Conservation (phyloP, 192 early-diverging fungal species). For the Linnemannia hyalina region DNA sequence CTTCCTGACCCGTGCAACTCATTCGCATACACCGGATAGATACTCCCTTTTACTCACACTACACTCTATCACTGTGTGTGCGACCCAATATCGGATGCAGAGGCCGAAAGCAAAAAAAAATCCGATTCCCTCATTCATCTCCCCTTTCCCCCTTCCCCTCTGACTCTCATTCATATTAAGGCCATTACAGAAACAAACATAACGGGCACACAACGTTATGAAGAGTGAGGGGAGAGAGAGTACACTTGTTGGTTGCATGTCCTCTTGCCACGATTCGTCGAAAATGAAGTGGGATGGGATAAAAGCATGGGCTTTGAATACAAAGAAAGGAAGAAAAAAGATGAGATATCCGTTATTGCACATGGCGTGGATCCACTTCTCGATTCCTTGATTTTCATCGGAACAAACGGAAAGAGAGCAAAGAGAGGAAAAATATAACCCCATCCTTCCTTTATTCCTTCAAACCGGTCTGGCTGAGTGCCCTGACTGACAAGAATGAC, state of each 20-base stretch:
- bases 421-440: not conserved
- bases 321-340: not conserved
- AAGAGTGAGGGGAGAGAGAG: not conserved
- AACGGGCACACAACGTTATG: not conserved
- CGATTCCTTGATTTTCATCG: not conserved
- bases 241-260: not conserved
- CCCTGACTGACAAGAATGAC: no score
- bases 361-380: not conserved
- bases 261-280: no score
- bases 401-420: not conserved
- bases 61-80: not conserved
- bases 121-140: not conserved
- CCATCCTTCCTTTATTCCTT: no score
- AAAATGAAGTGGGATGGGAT: no score
- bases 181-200: not conserved
- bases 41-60: not conserved
- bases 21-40: not conserved
- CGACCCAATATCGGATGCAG: not conserved
- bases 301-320: no score
- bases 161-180: not conserved
- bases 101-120: not conserved
- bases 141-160: not conserved
- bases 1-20: not conserved
- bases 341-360: not conserved
- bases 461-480: no score